Conservation (phyloP, 1,139 yeast species). For the Suhomyces atakaporum region DNA sequence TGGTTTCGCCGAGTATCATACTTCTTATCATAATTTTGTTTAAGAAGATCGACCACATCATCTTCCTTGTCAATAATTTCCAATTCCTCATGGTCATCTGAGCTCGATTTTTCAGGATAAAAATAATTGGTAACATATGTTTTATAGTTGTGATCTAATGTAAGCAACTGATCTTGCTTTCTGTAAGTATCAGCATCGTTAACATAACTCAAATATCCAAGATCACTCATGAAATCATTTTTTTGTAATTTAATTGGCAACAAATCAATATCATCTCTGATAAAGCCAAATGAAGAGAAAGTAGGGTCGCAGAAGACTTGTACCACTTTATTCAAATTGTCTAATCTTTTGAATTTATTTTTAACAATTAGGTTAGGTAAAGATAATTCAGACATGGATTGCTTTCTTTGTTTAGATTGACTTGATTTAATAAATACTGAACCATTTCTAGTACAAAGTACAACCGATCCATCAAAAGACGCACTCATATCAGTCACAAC, state of each 20-base stretch:
- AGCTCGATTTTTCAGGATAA: slow-evolving; percentile 21
- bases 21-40: slow-evolving; percentile 17
- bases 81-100: slow-evolving; percentile 17
- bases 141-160: slow-evolving; percentile 20
- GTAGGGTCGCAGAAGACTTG: slow-evolving; percentile 66
- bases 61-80: slow-evolving; percentile 4
- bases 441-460: slow-evolving; percentile 70
- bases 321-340: slow-evolving; percentile 53
- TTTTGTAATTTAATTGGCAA: slow-evolving; percentile 51
- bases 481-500: slow-evolving; percentile 63
- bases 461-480: slow-evolving; percentile 66
- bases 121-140: slow-evolving; percentile 32
- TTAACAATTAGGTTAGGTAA: slow-evolving; percentile 29
- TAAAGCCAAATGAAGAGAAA: slow-evolving; percentile 68
- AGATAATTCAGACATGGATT: slow-evolving; percentile 32
- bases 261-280: slow-evolving; percentile 62
- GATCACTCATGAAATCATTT: slow-evolving; percentile 49
- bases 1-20: slow-evolving; percentile 21
- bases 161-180: slow-evolving; percentile 40
- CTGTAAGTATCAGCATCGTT: slow-evolving; percentile 18
- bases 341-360: slow-evolving; percentile 57
- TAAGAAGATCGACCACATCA: slow-evolving; percentile 21
- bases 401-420: slow-evolving; percentile 32
- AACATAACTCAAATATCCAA: slow-evolving; percentile 53
- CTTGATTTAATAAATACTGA: slow-evolving; percentile 49